A percentile compares a stretch with the other conserved stretches of the same genome.
phyloP scores from a whole-genome alignment of 768 basidiomycete genomes.

The Coprinellus aureogranulatus region DNA sequence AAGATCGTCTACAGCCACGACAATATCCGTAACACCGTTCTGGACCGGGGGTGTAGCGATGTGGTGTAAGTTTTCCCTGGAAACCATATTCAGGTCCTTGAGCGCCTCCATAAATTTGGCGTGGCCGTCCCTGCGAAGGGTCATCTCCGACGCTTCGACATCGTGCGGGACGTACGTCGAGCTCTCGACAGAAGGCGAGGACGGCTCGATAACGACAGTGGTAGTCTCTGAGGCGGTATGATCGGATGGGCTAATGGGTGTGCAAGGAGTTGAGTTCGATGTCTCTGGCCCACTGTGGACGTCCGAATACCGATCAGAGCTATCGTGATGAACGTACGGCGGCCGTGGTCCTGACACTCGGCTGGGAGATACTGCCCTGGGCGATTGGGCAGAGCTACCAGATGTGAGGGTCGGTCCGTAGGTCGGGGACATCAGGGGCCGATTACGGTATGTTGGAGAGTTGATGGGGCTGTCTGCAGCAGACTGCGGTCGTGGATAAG shows the following conservation, averaged over 20 bases:
- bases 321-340: slow-evolving; percentile 29
- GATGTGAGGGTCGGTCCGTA: slow-evolving; percentile 32
- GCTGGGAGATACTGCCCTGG: slow-evolving; percentile 38
- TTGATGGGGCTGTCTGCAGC: slow-evolving; percentile 50
- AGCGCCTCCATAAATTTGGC: slow-evolving; percentile 19
- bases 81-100: slow-evolving; percentile 8
- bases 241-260: slow-evolving; percentile 54
- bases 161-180: slow-evolving; percentile 7
- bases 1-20: slow-evolving; percentile 12
- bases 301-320: slow-evolving; percentile 35
- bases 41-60: not conserved
- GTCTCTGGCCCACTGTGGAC: slow-evolving; percentile 42
- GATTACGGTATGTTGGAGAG: slow-evolving; percentile 35
- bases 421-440: slow-evolving; percentile 37
- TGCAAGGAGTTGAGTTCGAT: slow-evolving; percentile 49
- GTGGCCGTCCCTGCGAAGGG: slow-evolving; percentile 22
- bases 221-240: slow-evolving; percentile 19
- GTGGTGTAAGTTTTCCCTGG: slow-evolving; percentile 10
- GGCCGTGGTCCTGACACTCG: slow-evolving; percentile 30
- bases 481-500: slow-evolving; percentile 62
- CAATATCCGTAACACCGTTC: slow-evolving; percentile 11
- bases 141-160: slow-evolving; percentile 17
- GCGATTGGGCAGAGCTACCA: slow-evolving; percentile 38
- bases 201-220: slow-evolving; percentile 20
- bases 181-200: slow-evolving; percentile 22